Percentiles rank a stretch among this genome's conserved stretches.
Evolutionary conservation across 768 basidiomycete species (phyloP).

Genomic region (Collybia mongolica): DNA sequence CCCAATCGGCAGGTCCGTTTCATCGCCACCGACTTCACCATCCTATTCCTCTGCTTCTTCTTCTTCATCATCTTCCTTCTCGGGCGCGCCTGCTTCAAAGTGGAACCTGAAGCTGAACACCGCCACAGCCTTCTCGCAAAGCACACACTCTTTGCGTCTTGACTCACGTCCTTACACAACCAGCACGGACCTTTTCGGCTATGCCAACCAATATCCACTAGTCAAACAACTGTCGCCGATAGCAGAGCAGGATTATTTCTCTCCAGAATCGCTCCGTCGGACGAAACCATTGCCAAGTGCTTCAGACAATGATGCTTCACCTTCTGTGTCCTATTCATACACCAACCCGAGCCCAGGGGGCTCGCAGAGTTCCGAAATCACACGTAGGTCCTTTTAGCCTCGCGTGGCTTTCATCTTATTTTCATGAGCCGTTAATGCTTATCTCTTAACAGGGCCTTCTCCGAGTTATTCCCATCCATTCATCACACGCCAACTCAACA

Average conservation of each 20-base stretch:
- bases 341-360: slow-evolving; percentile 32
- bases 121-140: slow-evolving; percentile 27
- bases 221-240: slow-evolving; percentile 64
- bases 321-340: slow-evolving; percentile 12
- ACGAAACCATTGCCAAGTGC: slow-evolving; percentile 30
- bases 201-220: slow-evolving; percentile 36
- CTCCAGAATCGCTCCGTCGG: slow-evolving; percentile 39
- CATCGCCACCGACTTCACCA: slow-evolving; percentile 23
- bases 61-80: slow-evolving; percentile 18
- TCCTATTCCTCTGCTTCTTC: slow-evolving; percentile 24
- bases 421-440: neutral
- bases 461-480: slow-evolving; percentile 53
- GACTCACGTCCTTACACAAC: slow-evolving; percentile 27
- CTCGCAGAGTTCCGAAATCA: slow-evolving; percentile 35
- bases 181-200: slow-evolving; percentile 31
- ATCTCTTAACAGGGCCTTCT: slow-evolving; percentile 39
- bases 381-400: slow-evolving; percentile 38
- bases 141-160: slow-evolving; percentile 41
- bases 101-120: slow-evolving; percentile 31
- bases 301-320: slow-evolving; percentile 14
- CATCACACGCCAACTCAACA: slow-evolving; percentile 62
- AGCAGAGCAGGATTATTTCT: slow-evolving; percentile 61
- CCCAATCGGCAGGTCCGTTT: slow-evolving; percentile 24
- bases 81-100: slow-evolving; percentile 16
- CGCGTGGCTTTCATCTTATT: slow-evolving; percentile 3